Base-by-base conservation (phyloP, 768 basidiomycete species). In the Lentinula detonsa region DNA sequence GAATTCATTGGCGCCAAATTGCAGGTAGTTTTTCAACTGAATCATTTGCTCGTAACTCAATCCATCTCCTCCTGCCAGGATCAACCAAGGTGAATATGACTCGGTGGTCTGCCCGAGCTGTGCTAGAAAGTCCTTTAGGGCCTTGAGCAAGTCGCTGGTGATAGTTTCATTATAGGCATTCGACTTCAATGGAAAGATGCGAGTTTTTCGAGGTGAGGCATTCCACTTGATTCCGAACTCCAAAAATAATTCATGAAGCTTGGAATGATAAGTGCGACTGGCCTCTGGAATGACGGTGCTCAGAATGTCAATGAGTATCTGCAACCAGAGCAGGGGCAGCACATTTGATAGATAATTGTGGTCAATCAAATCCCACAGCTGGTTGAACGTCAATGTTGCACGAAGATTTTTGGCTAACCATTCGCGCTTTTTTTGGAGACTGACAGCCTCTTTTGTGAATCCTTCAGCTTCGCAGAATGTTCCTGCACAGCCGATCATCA, bases 41-140 rank as follows among this genome's bases (percentile, higher is more conserved):
- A 55, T 31, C 35, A 64, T 53, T 8, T 37, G 49, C 61, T 42
- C 23, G 62, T 62, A 78, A 2, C 75, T 74, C 35, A 75, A 63
- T 0, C 76, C 75, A 65, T 77, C 74, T 1, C 76, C 74, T 15
- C 71, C 71, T n/a, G 71, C 63, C 6, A 69, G 63, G 18, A 74
- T 61, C 15, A 73, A 56, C 10, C 65, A 60, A 5, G 55, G 15
- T 66, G 1, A 54, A 57, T 68, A 68, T 10, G 63, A 45, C 4
- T 64, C 69, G 4, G 59, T 7, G 57, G 62, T 23, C 53, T 74
- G 70, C 0, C 75, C 75, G 8, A 68, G 57, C 62, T 78, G 76
- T 1, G 39, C 63, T 2, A 75, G 60, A 59, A 77, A 74, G 60
- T 77, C 75, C 3, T 67, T 7, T 0, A 76, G 52, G 0, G 66